These are phyloP conservation scores for Blastomyces silverae DNA, from an alignment of 2,329 filamentous ascomycete genomes.

Conservation along the genomic window DNA sequence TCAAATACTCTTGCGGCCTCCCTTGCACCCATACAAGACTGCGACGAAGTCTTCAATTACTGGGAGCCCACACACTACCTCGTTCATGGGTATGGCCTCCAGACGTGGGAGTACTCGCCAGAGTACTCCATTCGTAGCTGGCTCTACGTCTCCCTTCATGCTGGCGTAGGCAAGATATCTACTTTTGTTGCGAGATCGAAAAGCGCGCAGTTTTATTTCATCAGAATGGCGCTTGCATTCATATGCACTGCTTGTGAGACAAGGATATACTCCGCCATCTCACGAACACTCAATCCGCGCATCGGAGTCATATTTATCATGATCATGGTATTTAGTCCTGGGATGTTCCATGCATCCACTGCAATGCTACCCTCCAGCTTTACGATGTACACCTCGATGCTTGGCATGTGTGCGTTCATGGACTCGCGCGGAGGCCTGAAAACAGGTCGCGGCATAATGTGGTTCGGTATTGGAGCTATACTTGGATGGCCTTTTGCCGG, in stretches of 20 bases:
- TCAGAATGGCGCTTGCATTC: conserved; percentile 68
- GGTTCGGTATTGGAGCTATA: conserved; percentile 78
- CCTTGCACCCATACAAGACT: conserved; percentile 90
- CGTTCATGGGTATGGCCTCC: conserved; percentile 81
- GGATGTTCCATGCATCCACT: conserved; percentile 86
- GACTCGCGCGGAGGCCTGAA: conserved; percentile 75
- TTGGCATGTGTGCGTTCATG: conserved; percentile 84
- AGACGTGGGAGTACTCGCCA: conserved; percentile 98
- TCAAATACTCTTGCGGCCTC: conserved; percentile 69
- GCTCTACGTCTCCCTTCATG: conserved; percentile 79
- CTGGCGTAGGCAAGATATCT: conserved; percentile 60
- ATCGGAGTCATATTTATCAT: conserved; percentile 81
- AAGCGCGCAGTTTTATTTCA: conserved; percentile 70
- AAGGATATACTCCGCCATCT: conserved; percentile 69
- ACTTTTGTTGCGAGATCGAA: conserved; percentile 50
- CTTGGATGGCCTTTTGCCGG: conserved; percentile 93
- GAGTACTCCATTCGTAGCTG: conserved; percentile 92
- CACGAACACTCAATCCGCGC: conserved; percentile 67
- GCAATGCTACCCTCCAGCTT: conserved; percentile 91
- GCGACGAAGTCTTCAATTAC: conserved; percentile 98
- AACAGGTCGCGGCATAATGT: conserved; percentile 77
- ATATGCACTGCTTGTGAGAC: conserved; percentile 77
- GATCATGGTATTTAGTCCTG: conserved; percentile 69
- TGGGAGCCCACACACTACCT: conserved; percentile 97
- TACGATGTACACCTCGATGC: conserved; percentile 87